A percentile compares a stretch with the other conserved stretches of the same genome.
These are phyloP conservation scores for Trichophyton schoenleinii DNA, from an alignment of 2,329 filamentous ascomycete species.

Conservation along the genomic window DNA sequence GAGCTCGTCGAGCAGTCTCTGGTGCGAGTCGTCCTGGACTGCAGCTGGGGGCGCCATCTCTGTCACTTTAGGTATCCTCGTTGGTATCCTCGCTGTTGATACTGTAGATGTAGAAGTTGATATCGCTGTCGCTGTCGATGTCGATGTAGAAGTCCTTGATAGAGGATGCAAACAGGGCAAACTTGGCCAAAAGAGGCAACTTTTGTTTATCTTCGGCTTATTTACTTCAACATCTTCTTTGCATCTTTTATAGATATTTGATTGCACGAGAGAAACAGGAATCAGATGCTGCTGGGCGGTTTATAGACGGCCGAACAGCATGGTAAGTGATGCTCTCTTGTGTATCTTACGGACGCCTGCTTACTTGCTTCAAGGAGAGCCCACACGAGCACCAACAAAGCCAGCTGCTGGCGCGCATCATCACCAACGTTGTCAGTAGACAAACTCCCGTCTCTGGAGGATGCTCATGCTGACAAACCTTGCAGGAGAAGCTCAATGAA, in stretches of 20 bases:
- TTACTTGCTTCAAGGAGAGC: slow-evolving; percentile 52
- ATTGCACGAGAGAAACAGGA: no score
- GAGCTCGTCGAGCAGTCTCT: slow-evolving; percentile 74
- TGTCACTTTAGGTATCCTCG: not conserved
- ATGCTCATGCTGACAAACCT: not conserved
- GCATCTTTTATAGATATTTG: no score
- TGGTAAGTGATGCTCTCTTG: not conserved
- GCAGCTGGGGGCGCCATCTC: not conserved
- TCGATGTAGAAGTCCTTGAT: no score
- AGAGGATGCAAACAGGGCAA: not conserved
- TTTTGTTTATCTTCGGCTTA: no score
- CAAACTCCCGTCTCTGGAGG: slow-evolving; percentile 2
- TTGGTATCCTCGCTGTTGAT: not conserved
- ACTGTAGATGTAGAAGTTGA: not conserved
- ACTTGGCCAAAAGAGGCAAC: not conserved
- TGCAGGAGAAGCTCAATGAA: slow-evolving; percentile 92
- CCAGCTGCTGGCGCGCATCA: slow-evolving; percentile 82
- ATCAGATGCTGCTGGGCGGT: no score
- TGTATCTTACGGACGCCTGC: not conserved
- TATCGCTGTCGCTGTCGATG: no score
- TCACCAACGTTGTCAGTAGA: slow-evolving; percentile 79
- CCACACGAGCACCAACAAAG: slow-evolving; percentile 97
- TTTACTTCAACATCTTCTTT: not conserved
- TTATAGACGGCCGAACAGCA: not conserved
- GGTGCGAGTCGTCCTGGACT: slow-evolving; percentile 66